These are phyloP conservation scores for Uncinocarpus reesii DNA, from an alignment of 2,329 filamentous ascomycete genomes.

Conservation along the genomic window DNA sequence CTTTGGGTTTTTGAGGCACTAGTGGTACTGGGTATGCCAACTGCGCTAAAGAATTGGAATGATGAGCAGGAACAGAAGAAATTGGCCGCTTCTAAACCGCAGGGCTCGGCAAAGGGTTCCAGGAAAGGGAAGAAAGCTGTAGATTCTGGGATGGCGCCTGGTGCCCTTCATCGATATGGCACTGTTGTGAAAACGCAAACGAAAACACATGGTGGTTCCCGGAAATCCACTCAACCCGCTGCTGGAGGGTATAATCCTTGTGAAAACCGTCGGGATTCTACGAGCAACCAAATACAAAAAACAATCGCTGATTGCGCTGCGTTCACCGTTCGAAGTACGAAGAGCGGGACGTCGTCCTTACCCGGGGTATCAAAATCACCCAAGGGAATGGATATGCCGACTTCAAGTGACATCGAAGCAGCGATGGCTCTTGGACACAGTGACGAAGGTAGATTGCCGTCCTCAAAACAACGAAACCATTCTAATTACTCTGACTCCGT, in stretches of 20 bases:
- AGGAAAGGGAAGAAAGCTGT: conserved; percentile 29
- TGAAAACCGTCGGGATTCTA: conserved; percentile 8
- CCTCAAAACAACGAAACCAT: background rate
- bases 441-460: conserved; percentile 14
- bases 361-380: background rate
- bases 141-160: conserved; percentile 33
- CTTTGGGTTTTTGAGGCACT: conserved; percentile 59
- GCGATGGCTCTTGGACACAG: conserved; percentile 5
- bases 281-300: background rate
- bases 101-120: conserved; percentile 23
- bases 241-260: conserved; percentile 8
- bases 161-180: conserved; percentile 34
- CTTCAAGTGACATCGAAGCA: conserved; percentile 14
- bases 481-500: conserved; percentile 3
- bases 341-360: background rate
- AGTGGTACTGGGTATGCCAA: conserved; percentile 53
- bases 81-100: conserved; percentile 19
- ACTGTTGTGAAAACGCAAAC: conserved; percentile 25
- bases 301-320: conserved; percentile 9
- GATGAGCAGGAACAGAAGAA: conserved; percentile 30
- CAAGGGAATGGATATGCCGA: background rate
- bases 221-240: conserved; percentile 15
- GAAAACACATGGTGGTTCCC: background rate
- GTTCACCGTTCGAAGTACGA: conserved; percentile 5
- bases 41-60: conserved; percentile 57